Evolutionary conservation across 148 eudicot genomes (phyloP), one percentile per base, ranked within the genome.

Genomic region (Arctostaphylos glauca): DNA sequence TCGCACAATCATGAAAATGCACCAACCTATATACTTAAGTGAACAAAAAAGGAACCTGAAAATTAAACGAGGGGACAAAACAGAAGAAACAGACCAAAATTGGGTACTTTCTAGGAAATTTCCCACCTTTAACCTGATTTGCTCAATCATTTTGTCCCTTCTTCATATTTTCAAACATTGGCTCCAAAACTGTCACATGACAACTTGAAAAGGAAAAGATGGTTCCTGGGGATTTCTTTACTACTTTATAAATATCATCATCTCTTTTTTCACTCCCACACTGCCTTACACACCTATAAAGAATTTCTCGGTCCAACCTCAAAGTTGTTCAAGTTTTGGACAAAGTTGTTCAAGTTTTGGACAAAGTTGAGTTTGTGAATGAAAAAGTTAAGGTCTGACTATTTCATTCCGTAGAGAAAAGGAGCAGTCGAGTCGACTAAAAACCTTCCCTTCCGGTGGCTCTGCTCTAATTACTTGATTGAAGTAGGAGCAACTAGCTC

Each of bases 21-120:
- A 15, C 3, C 6, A 9, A 8, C 47, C 48, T 43, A 41, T 16
- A 14, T 15, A 4, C 15, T 83, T 85, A 82, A 87, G 83, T 83
- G 81, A 82, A 70, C 85, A 83, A 89, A 85, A 90, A 71, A 86
- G 8, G 44, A 44, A 59, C 50, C 43, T 79, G 9, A 2, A 5
- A 79, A 60, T 3, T 44, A 53, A 23, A 48, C 48, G 38, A 13
- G 13, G 31, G 9, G 8, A 48, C 8, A 16, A 60, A 62, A 16
- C 19, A 49, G 49, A 76, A 48, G 60, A 75, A 82, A 62, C 62
- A 9, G 14, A 49, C 9, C n/a, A 60, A 52, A 9, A 21, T 62
- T 41, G 5, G 75, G 74, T 31, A 31, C 38, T 52, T 82, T 82
- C 84, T 76, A 4, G 80, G 84, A 82, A 82, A 82, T 76, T 82